Base-by-base conservation (phyloP, 2,329 filamentous ascomycete species). In the Apiospora pterosperma region DNA sequence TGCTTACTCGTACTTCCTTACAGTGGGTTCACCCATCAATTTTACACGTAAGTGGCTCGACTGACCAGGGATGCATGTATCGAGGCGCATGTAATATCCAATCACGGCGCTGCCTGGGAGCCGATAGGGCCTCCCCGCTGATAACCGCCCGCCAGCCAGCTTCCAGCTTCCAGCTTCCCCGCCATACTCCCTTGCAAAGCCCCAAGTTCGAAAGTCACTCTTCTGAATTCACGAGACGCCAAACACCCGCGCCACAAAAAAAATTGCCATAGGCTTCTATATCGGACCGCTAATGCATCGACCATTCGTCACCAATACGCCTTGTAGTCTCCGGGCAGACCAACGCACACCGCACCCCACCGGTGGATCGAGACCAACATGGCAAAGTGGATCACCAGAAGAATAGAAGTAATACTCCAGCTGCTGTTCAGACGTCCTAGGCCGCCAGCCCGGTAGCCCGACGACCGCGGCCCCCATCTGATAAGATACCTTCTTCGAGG, bases 401-500 rank as follows among this genome's bases (percentile, higher is more conserved):
- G 59, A 31, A 61, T 19, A 12, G 39, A 61, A 41, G 36, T 61
- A 12, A 61, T 28, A 5, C 48, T 55, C 48, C 48, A 55, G 28
- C 48, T 19, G 12, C 19, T 55, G 16, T 34, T 34, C 8, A 55
- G 48, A 12, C 19, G 48, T 8, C 25, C 48, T 16, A 55, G 48
- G 16, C 28, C 28, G 8, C 48, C 48, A 21, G 28, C 16, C 28
- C 28, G 48, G 48, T 55, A 34, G 8, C 48, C 48, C 2, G 28
- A 2, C 6, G 28, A 11, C 48, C 34, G 48, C 28, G 28, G 28
- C 6, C 28, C 14, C 48, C 48, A 55, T 34, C 28, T 16, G 16
- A 55, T 55, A 10, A 55, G 28, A n/a, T n/a, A 25, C 7, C 34
- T 25, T 28, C 48, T 55, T 4, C 28, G 60, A 48, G 81, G 76